A percentile compares a stretch with the other conserved stretches of the same genome.
Conservation (phyloP, 1,284 basidiomycete species). For the Ceratobasidium sp. region DNA sequence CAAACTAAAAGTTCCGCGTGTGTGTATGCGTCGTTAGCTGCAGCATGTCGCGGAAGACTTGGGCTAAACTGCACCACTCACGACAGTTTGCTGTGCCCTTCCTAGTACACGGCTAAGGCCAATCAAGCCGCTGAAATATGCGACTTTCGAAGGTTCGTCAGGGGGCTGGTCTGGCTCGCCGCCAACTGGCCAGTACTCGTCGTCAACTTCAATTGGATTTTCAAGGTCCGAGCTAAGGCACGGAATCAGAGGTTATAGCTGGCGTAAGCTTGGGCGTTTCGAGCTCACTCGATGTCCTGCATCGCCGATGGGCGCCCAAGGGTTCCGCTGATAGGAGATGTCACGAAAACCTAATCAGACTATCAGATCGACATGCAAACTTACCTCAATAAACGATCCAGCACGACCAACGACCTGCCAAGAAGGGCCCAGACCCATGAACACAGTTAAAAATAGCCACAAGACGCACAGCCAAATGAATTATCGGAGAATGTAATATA, state of each 20-base stretch:
- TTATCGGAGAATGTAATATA: neutral
- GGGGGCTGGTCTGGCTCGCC: conserved; percentile 2
- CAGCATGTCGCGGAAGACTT: neutral
- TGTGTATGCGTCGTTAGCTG: neutral
- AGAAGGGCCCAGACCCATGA: no score
- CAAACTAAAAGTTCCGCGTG: neutral
- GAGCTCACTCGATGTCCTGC: conserved; percentile 32
- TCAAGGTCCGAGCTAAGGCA: conserved; percentile 18
- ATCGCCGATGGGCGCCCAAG: conserved; percentile 27
- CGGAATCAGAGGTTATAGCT: neutral
- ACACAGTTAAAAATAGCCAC: neutral
- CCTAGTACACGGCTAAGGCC: conserved; percentile 21
- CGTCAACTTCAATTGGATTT: conserved; percentile 23
- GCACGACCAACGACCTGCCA: conserved; percentile 14
- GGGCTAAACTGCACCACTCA: neutral
- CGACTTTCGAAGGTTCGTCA: neutral
- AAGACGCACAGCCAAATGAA: neutral
- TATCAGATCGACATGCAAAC: neutral
- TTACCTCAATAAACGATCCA: conserved; percentile 30
- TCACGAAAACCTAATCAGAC: neutral
- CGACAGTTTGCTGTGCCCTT: conserved; percentile 16
- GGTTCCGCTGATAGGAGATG: neutral
- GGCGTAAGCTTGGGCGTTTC: neutral
- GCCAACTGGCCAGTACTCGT: conserved; percentile 26
- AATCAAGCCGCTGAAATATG: conserved; percentile 24